A percentile compares a stretch with the other conserved stretches of the same genome.
Evolutionary conservation across 2,329 filamentous ascomycete species (phyloP).

Genomic region (Dactylellina cionopaga): DNA sequence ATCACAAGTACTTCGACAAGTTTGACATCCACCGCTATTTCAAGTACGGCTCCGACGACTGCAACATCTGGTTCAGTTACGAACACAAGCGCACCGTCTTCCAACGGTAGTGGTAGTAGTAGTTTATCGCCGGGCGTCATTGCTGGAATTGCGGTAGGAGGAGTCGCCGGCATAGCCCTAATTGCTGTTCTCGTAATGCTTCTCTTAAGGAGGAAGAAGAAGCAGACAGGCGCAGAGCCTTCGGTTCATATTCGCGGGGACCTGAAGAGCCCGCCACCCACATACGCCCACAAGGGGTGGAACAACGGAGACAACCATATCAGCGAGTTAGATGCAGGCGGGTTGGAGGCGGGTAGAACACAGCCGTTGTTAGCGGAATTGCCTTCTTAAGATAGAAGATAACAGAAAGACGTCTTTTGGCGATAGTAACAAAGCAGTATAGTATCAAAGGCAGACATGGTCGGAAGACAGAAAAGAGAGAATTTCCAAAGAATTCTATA

Average conservation of each 20-base stretch:
- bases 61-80: neutral
- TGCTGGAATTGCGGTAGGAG: conserved; percentile 25
- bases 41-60: neutral
- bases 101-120: neutral
- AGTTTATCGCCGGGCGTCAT: conserved; percentile 8
- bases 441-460: no score
- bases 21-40: neutral
- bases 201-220: conserved; percentile 9
- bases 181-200: conserved; percentile 1
- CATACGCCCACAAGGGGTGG: neutral
- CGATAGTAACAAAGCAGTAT: no score
- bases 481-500: no score
- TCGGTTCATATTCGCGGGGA: neutral
- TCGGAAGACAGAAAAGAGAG: no score
- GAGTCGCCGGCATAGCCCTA: conserved; percentile 6
- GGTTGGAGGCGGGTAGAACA: conserved; percentile 2
- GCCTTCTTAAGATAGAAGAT: neutral
- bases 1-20: neutral
- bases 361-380: conserved; percentile 24
- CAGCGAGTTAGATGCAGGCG: conserved; percentile 16
- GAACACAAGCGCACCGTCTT: neutral
- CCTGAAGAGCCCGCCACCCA: neutral
- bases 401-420: no score
- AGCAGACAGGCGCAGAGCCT: neutral
- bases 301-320: neutral